These are phyloP conservation scores for Lasiodiplodia citricola DNA, from an alignment of 2,329 filamentous ascomycete genomes.

Conservation along the genomic window DNA sequence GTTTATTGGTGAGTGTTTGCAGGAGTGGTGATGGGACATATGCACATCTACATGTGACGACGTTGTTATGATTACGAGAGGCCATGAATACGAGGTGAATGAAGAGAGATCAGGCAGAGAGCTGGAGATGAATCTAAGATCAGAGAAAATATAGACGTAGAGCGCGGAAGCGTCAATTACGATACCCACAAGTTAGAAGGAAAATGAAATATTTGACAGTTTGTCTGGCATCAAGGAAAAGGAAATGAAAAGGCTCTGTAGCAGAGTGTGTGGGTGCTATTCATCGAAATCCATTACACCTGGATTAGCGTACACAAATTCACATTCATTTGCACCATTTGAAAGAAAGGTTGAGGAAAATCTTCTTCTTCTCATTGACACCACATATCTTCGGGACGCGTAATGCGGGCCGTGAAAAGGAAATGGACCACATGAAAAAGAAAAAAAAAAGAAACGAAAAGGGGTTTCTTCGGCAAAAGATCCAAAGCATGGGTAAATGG, in stretches of 20 bases:
- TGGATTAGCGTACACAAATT: background rate
- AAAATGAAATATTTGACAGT: background rate
- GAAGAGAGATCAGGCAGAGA: background rate
- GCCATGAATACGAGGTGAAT: background rate
- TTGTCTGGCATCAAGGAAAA: background rate
- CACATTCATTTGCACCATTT: background rate
- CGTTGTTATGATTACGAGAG: background rate
- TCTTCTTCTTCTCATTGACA: background rate
- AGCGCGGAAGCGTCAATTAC: background rate
- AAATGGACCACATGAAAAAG: too few species aligned
- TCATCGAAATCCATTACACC: background rate
- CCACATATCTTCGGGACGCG: background rate
- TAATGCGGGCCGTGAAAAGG: background rate
- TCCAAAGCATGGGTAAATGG: background rate
- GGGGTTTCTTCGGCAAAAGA: background rate
- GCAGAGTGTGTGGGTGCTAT: background rate
- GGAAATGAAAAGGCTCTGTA: background rate
- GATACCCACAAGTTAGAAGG: background rate
- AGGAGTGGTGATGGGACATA: too few species aligned
- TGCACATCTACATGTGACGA: background rate
- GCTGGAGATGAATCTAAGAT: background rate
- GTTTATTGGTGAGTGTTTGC: slow-evolving; percentile 52
- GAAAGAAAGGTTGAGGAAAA: background rate
- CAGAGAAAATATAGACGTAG: background rate
- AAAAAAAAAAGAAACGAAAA: background rate